Conservation (phyloP, 2,329 filamentous ascomycete species). For the Hyphodiscus sp. region DNA sequence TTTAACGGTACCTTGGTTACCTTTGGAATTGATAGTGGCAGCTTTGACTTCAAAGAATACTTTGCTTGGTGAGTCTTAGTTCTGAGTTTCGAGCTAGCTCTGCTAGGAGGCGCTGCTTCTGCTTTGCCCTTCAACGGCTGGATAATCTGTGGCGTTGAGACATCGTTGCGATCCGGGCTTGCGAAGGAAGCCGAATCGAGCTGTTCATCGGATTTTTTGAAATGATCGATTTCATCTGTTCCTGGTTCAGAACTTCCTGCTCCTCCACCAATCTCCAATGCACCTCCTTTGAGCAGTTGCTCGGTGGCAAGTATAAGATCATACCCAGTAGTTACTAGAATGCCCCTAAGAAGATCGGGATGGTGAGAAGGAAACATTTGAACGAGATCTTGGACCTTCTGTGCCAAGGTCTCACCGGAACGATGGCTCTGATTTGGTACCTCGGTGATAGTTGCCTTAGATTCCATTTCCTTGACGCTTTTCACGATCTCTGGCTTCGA, state of each 20-base stretch:
- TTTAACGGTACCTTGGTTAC: neutral
- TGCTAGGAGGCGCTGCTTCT: neutral
- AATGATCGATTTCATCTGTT: neutral
- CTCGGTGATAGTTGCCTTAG: neutral
- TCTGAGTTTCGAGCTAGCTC: neutral
- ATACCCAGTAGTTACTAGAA: neutral
- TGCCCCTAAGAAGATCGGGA: neutral
- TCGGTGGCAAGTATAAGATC: neutral
- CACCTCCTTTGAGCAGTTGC: neutral
- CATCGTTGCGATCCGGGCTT: neutral
- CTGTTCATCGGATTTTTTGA: neutral
- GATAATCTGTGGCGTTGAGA: neutral
- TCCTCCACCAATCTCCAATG: neutral
- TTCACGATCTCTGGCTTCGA: neutral
- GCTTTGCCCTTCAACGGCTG: neutral
- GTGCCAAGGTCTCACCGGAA: neutral
- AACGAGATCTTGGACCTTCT: neutral
- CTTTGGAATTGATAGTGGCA: neutral
- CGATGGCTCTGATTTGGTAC: neutral
- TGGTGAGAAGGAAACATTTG: neutral
- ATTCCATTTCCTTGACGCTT: neutral
- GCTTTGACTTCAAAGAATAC: neutral
- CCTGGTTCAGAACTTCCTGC: neutral
- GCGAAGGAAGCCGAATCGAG: neutral
- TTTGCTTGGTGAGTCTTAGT: neutral